Evolutionary conservation across 2,329 filamentous ascomycete species (phyloP).

Genomic region (Trichoderma oligosporum): DNA sequence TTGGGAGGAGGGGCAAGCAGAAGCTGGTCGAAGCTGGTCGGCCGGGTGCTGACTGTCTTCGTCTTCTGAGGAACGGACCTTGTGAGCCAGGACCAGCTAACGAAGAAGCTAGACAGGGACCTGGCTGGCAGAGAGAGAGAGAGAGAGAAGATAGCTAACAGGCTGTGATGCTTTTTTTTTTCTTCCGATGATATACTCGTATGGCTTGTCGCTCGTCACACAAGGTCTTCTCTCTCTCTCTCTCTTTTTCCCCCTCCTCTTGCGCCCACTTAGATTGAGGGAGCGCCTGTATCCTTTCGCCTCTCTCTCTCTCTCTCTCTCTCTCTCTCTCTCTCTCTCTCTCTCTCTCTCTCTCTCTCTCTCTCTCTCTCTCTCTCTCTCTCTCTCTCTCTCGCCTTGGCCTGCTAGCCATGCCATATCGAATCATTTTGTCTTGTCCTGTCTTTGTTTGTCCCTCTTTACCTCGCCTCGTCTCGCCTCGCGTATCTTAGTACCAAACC

Average conservation of each 20-base stretch:
- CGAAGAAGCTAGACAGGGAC: constrained; percentile 12
- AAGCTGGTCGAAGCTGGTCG: not conserved
- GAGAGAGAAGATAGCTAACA: too few relatives aligned
- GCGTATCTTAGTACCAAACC: not conserved
- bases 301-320: too few relatives aligned
- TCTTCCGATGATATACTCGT: too few relatives aligned
- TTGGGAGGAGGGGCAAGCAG: not conserved
- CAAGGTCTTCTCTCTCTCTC: too few relatives aligned
- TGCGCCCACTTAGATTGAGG: too few relatives aligned
- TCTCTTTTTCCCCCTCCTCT: too few relatives aligned
- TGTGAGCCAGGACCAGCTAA: constrained; percentile 10
- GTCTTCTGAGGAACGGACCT: not conserved
- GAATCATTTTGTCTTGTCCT: not conserved
- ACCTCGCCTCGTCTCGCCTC: not conserved
- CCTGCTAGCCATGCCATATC: not conserved
- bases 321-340: too few relatives aligned
- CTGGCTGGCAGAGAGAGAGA: not conserved
- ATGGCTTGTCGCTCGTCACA: too few relatives aligned
- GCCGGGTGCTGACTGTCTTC: constrained; percentile 12
- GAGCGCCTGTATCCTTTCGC: too few relatives aligned
- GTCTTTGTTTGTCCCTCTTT: not conserved
- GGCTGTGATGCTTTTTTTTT: too few relatives aligned
- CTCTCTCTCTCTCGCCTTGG: not conserved
- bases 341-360: too few relatives aligned
- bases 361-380: too few relatives aligned